Evolutionary conservation across 2,329 filamentous ascomycete genomes (phyloP).

Genomic region (Talaromyces sp.): DNA sequence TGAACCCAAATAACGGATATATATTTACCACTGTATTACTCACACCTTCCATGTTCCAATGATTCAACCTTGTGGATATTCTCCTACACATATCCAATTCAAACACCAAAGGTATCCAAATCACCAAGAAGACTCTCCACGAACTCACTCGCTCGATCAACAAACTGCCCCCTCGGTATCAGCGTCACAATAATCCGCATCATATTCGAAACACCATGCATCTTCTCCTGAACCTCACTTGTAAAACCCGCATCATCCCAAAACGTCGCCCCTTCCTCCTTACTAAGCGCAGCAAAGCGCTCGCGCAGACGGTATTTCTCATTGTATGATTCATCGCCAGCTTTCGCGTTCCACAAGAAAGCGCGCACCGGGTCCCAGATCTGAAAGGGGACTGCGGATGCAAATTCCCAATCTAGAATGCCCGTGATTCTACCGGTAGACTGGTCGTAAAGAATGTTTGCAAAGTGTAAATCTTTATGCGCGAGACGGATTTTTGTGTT

Average conservation of each 20-base stretch:
- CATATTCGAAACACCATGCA: conserved; percentile 23
- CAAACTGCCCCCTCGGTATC: conserved; percentile 17
- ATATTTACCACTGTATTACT: not conserved
- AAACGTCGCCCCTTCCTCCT: conserved; percentile 13
- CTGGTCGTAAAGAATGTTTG: conserved; percentile 30
- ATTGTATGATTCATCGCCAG: conserved; percentile 12
- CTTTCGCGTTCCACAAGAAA: conserved; percentile 29
- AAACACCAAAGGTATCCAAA: conserved; percentile 6
- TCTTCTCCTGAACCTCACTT: conserved; percentile 16
- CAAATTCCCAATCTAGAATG: conserved; percentile 36
- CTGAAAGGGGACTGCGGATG: conserved; percentile 27
- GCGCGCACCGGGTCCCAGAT: conserved; percentile 31
- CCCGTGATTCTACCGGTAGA: conserved; percentile 21
- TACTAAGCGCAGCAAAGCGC: conserved; percentile 21
- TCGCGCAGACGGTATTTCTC: conserved; percentile 19
- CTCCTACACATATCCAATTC: no score
- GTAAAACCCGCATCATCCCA: conserved; percentile 9
- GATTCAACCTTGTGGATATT: no score
- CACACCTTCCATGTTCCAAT: no score
- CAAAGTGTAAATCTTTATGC: conserved; percentile 36
- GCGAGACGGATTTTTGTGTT: conserved; percentile 20
- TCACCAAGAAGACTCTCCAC: conserved; percentile 16
- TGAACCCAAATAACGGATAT: not conserved
- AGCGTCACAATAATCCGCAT: conserved; percentile 26
- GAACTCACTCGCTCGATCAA: conserved; percentile 17